Conservation (phyloP, 352 stramenopile species). For the Pythium biforme region DNA sequence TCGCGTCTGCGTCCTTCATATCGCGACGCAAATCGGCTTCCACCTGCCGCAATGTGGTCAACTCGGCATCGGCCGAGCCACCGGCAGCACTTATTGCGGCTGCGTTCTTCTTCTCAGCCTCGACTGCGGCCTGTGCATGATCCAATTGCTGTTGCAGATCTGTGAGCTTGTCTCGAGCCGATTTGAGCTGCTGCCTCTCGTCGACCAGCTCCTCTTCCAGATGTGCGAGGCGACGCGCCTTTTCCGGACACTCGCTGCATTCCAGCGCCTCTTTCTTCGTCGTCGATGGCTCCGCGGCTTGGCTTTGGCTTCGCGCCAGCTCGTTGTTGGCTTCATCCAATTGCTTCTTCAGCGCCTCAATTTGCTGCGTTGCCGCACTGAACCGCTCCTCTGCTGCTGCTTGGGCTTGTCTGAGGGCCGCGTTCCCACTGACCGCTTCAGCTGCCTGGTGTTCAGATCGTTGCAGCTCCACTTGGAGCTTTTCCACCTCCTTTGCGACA, state of each 20-base stretch:
- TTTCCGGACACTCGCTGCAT: constrained; percentile 5
- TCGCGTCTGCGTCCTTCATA: background rate
- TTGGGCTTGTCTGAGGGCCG: background rate
- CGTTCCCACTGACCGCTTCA: background rate
- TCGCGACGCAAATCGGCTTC: constrained; percentile 11
- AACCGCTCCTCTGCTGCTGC: constrained; percentile 2
- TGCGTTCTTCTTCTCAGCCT: background rate
- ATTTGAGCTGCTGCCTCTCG: background rate
- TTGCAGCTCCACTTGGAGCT: constrained; percentile 17
- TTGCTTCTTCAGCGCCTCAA: constrained; percentile 16
- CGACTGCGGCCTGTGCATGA: background rate
- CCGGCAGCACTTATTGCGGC: background rate
- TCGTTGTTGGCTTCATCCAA: constrained; percentile 4
- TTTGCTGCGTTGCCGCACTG: constrained; percentile 4
- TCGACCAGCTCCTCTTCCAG: constrained; percentile 2
- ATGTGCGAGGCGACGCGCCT: background rate
- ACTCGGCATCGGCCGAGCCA: constrained; percentile 4
- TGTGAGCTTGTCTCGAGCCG: background rate
- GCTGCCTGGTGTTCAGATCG: constrained; percentile 2
- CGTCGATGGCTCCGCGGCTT: background rate
- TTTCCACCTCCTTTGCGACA: constrained; percentile 19
- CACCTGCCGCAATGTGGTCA: constrained; percentile 5
- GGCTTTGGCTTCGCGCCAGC: background rate
- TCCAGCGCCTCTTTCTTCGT: background rate
- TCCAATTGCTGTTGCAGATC: background rate